Evolutionary conservation across 2,329 filamentous ascomycete genomes (phyloP).

Genomic region (Penicillium occitanis): DNA sequence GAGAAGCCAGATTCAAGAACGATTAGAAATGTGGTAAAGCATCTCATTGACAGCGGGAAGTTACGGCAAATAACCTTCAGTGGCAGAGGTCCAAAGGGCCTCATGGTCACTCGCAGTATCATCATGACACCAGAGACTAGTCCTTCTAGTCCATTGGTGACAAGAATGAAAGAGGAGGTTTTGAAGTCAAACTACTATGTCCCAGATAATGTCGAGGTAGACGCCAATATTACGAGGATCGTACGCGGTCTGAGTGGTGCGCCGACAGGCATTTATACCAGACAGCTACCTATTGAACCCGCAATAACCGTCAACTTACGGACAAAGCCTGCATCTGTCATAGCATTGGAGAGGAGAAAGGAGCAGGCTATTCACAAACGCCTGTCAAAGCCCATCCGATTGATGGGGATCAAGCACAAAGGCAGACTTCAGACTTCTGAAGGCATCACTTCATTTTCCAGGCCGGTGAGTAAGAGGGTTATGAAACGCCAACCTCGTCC

Average conservation of each 20-base stretch:
- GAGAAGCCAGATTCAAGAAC: slow-evolving; percentile 55
- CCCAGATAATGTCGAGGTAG: slow-evolving; percentile 44
- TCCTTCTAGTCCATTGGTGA: slow-evolving; percentile 47
- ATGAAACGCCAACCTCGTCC: background rate
- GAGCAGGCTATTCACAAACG: slow-evolving; percentile 29
- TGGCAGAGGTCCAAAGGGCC: slow-evolving; percentile 50
- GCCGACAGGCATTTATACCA: slow-evolving; percentile 9
- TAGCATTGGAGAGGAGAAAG: slow-evolving; percentile 31
- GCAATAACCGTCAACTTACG: slow-evolving; percentile 39
- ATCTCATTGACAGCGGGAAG: slow-evolving; percentile 51
- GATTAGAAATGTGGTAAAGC: slow-evolving; percentile 51
- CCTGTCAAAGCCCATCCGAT: slow-evolving; percentile 29
- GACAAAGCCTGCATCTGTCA: slow-evolving; percentile 36
- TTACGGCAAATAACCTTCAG: slow-evolving; percentile 55
- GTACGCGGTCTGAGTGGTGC: slow-evolving; percentile 16
- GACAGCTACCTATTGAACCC: slow-evolving; percentile 31
- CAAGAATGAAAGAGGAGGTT: slow-evolving; percentile 52
- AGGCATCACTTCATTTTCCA: slow-evolving; percentile 30
- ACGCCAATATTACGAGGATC: slow-evolving; percentile 36
- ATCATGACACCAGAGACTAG: slow-evolving; percentile 50
- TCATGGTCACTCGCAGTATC: slow-evolving; percentile 52
- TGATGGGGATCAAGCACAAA: slow-evolving; percentile 33
- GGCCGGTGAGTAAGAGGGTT: slow-evolving; percentile 23
- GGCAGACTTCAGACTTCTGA: slow-evolving; percentile 22
- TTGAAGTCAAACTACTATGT: slow-evolving; percentile 49